Evolutionary conservation across 2,329 filamentous ascomycete species (phyloP), one percentile per base, ranked within the genome.

Genomic region (Pyrenochaeta sp.): DNA sequence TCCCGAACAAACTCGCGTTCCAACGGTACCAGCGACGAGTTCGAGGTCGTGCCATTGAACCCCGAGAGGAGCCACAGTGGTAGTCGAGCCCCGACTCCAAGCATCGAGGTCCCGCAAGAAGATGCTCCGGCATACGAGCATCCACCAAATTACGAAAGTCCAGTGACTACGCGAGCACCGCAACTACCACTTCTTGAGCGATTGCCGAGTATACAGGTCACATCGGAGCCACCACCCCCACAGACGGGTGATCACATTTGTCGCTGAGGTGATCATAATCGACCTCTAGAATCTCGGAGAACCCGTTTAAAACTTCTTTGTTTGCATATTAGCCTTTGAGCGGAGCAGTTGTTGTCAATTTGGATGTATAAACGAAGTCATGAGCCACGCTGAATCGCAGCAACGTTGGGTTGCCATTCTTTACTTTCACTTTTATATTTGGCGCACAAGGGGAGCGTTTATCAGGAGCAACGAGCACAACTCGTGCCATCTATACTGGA

Each of bases 111-210:
- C 11, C 65, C 67, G 2, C 31, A 31, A 15, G 67, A 67, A 40
- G 55, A 67, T 1, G 70, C 71, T 3, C 71, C 71, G 1, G 61
- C 65, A n/a, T 73, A 74, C 29, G 75, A 77, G 48, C 74, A 78
- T 31, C 75, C 76, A n/a, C 76, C 76, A 13, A 74, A 73, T 4
- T 79, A 79, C 41, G 71, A 72, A 23, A 76, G 73, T 29, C 76
- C 76, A 10, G 45, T 69, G 7, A 44, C 47, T 21, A 68, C 60
- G 3, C 34, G 62, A 2, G 63, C 64, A 5, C 67, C 67, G 4
- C 63, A 61, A 19, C 51, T 77, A 8, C 74, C 72, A 1, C 58
- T 55, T 7, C 68, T 77, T 1, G 70, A 72, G 21, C 52, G 72
- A 7, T 41, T 77, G 14, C 75, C 75, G 0, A 75, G 72, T 35